These are phyloP conservation scores for Osmanthus fragrans DNA, from an alignment of 257 asterid genomes.

Conservation along the genomic window DNA sequence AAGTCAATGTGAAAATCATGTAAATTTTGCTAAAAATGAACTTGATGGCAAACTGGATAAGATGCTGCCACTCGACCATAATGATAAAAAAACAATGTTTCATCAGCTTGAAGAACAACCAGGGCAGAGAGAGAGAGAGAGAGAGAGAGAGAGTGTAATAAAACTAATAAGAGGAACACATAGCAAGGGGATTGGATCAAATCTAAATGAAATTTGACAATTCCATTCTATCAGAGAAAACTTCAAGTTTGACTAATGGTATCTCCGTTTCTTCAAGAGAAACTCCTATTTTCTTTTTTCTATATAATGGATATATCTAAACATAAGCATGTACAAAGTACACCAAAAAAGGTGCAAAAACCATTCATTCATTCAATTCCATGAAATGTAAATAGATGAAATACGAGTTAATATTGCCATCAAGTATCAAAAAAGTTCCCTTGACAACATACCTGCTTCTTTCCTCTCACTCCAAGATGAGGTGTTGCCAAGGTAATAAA, in stretches of 20 bases:
- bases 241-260: background rate
- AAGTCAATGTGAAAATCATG: background rate
- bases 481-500: conserved; percentile 96
- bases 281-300: background rate
- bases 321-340: background rate
- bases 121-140: background rate
- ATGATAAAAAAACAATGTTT: background rate
- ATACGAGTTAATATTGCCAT: conserved; percentile 8
- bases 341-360: background rate
- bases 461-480: conserved; percentile 98
- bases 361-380: conserved; percentile 14
- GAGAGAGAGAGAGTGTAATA: background rate
- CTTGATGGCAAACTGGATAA: background rate
- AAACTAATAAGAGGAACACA: background rate
- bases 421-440: background rate
- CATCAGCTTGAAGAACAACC: background rate
- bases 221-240: background rate
- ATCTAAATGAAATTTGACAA: background rate
- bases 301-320: background rate
- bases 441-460: conserved; percentile 65
- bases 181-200: background rate
- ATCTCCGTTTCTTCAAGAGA: background rate
- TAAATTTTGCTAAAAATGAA: background rate
- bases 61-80: background rate
- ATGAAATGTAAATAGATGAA: background rate